A percentile compares a stretch with the other conserved stretches of the same genome.
These are phyloP conservation scores for Musa troglodytarum DNA, from an alignment of 176 grass and related monocot species.

Conservation along the genomic window DNA sequence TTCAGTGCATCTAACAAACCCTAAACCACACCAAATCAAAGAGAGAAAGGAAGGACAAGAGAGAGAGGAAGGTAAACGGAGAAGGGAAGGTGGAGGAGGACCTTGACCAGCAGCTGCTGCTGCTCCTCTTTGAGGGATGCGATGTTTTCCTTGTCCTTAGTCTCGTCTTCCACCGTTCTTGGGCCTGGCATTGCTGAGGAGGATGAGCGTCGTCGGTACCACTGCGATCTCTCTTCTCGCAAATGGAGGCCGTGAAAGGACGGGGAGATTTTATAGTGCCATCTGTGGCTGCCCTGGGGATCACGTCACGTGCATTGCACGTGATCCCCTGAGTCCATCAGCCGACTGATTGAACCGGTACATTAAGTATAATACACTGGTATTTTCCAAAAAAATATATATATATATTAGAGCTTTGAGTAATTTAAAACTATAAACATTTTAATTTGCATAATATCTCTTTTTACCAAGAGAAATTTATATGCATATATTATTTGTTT, in stretches of 20 bases:
- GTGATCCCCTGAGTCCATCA: not conserved
- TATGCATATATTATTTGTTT: no score
- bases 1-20: not conserved
- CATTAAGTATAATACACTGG: no score
- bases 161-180: not conserved
- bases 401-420: no score
- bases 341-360: no score
- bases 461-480: no score
- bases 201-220: not conserved
- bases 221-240: not conserved
- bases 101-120: not conserved
- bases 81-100: not conserved
- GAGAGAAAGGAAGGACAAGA: not conserved
- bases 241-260: not conserved
- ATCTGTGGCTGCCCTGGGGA: not conserved
- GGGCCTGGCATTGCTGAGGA: not conserved
- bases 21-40: not conserved
- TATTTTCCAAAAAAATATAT: no score
- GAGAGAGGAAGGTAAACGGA: not conserved
- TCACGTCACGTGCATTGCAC: not conserved
- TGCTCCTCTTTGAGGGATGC: conserved; percentile 2
- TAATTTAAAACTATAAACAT: no score
- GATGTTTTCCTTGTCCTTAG: not conserved
- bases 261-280: not conserved
- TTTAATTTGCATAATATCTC: no score